phyloP scores from a whole-genome alignment of 1,139 yeast genomes.

The Scheffersomyces titani region DNA sequence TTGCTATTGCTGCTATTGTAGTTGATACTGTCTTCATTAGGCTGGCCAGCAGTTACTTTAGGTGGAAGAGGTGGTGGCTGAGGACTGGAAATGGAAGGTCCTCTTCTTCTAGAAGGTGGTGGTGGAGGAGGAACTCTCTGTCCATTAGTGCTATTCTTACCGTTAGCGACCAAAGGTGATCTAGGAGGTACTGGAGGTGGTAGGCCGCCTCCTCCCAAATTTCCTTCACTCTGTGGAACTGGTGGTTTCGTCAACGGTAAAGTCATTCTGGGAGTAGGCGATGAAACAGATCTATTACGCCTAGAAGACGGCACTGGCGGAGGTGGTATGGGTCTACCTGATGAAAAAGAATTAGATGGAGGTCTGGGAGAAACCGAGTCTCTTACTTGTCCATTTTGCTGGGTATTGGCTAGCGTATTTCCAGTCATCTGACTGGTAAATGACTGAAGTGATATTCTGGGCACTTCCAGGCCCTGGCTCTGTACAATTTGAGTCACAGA shows the following conservation, averaged over 20 bases:
- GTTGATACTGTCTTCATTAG: not conserved
- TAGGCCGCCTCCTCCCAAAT: conserved; percentile 7
- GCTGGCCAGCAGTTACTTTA: conserved; percentile 15
- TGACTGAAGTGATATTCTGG: conserved; percentile 39
- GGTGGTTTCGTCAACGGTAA: conserved; percentile 15
- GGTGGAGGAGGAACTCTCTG: conserved; percentile 39
- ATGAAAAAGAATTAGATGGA: conserved; percentile 7
- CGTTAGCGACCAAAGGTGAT: conserved; percentile 5
- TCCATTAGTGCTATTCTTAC: not conserved
- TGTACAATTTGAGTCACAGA: not conserved
- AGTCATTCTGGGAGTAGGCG: conserved; percentile 39
- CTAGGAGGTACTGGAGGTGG: conserved; percentile 25
- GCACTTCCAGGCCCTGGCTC: conserved; percentile 10
- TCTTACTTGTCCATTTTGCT: conserved; percentile 30
- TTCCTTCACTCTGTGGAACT: not conserved
- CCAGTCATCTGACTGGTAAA: conserved; percentile 51
- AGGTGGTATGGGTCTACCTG: conserved; percentile 33
- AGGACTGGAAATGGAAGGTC: conserved; percentile 15
- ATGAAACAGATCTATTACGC: conserved; percentile 42
- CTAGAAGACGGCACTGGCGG: conserved; percentile 42
- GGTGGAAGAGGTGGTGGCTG: conserved; percentile 39
- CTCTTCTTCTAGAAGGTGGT: conserved; percentile 43
- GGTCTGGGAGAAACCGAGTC: conserved; percentile 23
- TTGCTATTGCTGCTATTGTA: conserved; percentile 5
- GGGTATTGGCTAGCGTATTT: conserved; percentile 39